Percentiles rank a stretch among this genome's conserved stretches.
Conservation (phyloP, 73 alveolate genomes). For the Strombidium stylifer region DNA sequence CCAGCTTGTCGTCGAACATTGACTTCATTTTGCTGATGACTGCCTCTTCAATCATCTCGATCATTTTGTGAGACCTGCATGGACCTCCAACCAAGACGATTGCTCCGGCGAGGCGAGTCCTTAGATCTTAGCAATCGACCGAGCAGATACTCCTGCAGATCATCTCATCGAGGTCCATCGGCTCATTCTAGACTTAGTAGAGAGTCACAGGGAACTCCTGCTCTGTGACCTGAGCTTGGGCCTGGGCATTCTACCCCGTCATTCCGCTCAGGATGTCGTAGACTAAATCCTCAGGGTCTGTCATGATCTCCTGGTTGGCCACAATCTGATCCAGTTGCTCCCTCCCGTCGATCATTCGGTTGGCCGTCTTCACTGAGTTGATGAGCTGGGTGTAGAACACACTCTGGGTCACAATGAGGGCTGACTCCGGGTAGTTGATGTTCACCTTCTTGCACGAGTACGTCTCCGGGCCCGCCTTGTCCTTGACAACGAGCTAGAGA, state of each 20-base stretch:
- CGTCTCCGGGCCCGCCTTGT: conserved; percentile 5
- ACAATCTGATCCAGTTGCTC: not conserved
- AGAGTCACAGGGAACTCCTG: too few species aligned
- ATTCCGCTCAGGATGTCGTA: conserved; percentile 20
- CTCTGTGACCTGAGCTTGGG: too few species aligned
- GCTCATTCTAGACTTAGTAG: conserved; percentile 54
- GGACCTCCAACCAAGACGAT: conserved; percentile 81
- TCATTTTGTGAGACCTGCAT: conserved; percentile 61
- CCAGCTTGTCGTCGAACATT: conserved; percentile 77
- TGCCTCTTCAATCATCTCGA: conserved; percentile 83
- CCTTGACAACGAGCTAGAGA: conserved; percentile 28
- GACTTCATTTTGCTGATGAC: conserved; percentile 72
- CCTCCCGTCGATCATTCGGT: not conserved
- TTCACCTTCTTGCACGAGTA: not conserved
- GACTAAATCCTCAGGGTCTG: conserved; percentile 48
- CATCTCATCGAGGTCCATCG: conserved; percentile 78
- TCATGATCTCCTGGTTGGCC: conserved; percentile 15
- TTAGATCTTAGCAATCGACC: conserved; percentile 63
- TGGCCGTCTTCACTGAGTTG: not conserved
- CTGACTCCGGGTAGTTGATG: conserved; percentile 48
- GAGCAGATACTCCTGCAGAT: conserved; percentile 80
- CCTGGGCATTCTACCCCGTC: too few species aligned
- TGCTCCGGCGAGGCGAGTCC: conserved; percentile 83
- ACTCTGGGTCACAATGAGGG: conserved; percentile 32
- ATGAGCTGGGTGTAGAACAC: conserved; percentile 34